A percentile compares a stretch with the other conserved stretches of the same genome.
phyloP scores from a whole-genome alignment of 768 basidiomycete species.

The Lepiota venenata region DNA sequence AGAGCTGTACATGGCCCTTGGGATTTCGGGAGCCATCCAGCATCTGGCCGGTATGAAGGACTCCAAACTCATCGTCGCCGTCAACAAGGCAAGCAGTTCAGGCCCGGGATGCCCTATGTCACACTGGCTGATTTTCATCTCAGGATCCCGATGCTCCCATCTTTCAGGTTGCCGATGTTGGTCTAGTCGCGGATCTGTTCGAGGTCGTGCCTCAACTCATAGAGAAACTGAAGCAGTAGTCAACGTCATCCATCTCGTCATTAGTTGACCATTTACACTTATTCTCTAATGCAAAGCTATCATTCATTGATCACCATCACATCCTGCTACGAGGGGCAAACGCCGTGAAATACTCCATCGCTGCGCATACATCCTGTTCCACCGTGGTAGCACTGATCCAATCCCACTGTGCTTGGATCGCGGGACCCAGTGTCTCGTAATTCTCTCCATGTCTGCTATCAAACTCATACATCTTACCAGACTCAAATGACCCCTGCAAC shows the following conservation, averaged over 20 bases:
- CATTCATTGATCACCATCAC: neutral
- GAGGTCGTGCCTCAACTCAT: slow-evolving; percentile 89
- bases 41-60: slow-evolving; percentile 99
- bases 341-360: slow-evolving; percentile 10
- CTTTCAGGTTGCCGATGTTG: slow-evolving; percentile 96
- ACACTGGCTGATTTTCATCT: slow-evolving; percentile 8
- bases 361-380: slow-evolving; percentile 25
- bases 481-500: slow-evolving; percentile 26
- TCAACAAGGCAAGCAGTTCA: slow-evolving; percentile 76
- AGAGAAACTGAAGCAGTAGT: slow-evolving; percentile 69
- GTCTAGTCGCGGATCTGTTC: slow-evolving; percentile 91
- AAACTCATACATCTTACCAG: slow-evolving; percentile 36
- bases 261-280: neutral
- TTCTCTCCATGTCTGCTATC: slow-evolving; percentile 32
- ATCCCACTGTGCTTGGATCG: slow-evolving; percentile 38
- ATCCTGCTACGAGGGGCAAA: slow-evolving; percentile 3
- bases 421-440: slow-evolving; percentile 32
- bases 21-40: slow-evolving; percentile 98
- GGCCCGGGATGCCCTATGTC: neutral
- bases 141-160: slow-evolving; percentile 98
- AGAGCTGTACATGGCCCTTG: slow-evolving; percentile 92
- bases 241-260: slow-evolving; percentile 5
- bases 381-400: slow-evolving; percentile 36
- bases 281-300: slow-evolving; percentile 5
- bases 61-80: slow-evolving; percentile 94